Conservation (phyloP, 169 alveolate species). For the Babesia ovis region DNA sequence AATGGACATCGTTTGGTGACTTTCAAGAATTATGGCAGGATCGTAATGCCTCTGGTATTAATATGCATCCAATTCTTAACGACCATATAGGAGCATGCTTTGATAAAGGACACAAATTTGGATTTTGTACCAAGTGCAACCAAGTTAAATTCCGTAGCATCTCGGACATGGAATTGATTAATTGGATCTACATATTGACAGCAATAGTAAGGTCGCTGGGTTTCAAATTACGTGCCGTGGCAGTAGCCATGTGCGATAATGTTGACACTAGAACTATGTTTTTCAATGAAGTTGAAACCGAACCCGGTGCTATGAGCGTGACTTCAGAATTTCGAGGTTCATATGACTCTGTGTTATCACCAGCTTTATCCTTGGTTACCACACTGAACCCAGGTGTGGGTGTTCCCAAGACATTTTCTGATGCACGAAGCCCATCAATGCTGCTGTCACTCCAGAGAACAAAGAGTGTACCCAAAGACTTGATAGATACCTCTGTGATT, state of each 20-base stretch:
- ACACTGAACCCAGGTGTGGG: not conserved
- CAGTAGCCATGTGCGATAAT: not conserved
- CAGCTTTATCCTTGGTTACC: not conserved
- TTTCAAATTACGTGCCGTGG: conserved; percentile 17
- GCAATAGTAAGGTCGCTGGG: conserved; percentile 1
- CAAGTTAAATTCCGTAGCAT: not conserved
- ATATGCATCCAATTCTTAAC: conserved; percentile 8
- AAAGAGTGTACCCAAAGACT: not conserved
- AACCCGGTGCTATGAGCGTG: not conserved
- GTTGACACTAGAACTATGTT: not conserved
- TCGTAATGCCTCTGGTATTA: conserved; percentile 8
- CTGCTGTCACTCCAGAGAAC: not conserved
- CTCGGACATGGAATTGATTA: conserved; percentile 49
- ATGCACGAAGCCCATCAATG: not conserved
- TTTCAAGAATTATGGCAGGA: conserved; percentile 1
- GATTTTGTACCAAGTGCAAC: conserved; percentile 27
- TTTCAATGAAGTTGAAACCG: not conserved
- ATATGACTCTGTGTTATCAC: not conserved
- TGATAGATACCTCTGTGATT: not conserved
- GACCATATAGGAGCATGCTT: not conserved
- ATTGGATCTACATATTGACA: conserved; percentile 52
- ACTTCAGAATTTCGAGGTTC: not conserved
- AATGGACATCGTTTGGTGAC: not conserved
- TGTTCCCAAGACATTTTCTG: not conserved
- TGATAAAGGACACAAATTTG: not conserved